A percentile compares a stretch with the other conserved stretches of the same genome.
These are phyloP conservation scores for Spraguea lophii DNA, from an alignment of 371 early-diverging fungal species.

Conservation along the genomic window DNA sequence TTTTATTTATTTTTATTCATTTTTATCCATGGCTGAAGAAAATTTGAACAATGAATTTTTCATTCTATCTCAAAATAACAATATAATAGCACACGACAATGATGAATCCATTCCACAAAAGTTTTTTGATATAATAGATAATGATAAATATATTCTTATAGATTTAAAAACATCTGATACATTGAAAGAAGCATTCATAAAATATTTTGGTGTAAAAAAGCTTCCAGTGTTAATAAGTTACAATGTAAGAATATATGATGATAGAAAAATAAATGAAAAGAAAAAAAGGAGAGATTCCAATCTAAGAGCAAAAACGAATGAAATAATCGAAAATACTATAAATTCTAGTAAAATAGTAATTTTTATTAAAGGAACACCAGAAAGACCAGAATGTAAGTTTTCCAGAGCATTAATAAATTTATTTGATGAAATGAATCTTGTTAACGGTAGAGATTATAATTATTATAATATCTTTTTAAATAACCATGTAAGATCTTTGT, in stretches of 20 bases:
- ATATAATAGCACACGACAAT: too few species aligned
- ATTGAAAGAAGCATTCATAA: conserved; percentile 9
- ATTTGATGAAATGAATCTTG: conserved; percentile 50
- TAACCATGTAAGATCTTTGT: conserved; percentile 49
- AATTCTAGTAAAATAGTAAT: conserved; percentile 53
- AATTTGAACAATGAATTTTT: too few species aligned
- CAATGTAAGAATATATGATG: conserved; percentile 3
- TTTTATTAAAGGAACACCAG: conserved; percentile 66
- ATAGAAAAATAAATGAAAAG: conserved; percentile 13
- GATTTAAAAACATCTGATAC: conserved; percentile 1
- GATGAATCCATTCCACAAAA: too few species aligned
- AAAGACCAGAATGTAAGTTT: conserved; percentile 55
- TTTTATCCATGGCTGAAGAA: too few species aligned
- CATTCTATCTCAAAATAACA: too few species aligned
- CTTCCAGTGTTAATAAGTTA: conserved; percentile 9
- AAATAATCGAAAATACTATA: not conserved
- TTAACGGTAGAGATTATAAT: conserved; percentile 45
- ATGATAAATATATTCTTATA: conserved; percentile 1
- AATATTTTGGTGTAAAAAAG: conserved; percentile 3
- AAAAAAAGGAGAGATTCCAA: conserved; percentile 6
- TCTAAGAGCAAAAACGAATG: conserved; percentile 1
- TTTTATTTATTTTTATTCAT: too few species aligned
- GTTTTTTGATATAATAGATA: too few species aligned
- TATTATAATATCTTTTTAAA: conserved; percentile 68
- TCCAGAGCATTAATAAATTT: conserved; percentile 54